Evolutionary conservation across 768 basidiomycete genomes (phyloP), one percentile per base, ranked within the genome.

Genomic region (Chlorophyllum brunneum): DNA sequence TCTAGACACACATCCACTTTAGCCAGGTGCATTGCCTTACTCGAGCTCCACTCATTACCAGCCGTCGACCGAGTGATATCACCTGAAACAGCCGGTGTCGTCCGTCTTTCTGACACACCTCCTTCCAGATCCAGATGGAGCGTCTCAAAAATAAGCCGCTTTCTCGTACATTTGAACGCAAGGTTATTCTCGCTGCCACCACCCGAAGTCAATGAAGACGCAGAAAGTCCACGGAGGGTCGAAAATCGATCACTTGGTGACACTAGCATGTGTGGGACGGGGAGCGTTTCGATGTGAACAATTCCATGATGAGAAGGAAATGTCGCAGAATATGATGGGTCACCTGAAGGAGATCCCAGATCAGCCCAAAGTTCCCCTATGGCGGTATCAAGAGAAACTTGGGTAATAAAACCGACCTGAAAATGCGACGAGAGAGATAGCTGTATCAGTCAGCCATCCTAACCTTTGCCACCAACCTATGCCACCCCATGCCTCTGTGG

Each of bases 121-220:
- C 92, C 87, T 65, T 94, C 89, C 31, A 90, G 72, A 64, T 88
- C 86, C 22, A 95, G 73, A 67, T 95, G 92, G 54, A 98, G 72
- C 22, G 93, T 98, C 71, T 98, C 95, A 59, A 98, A 81, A 18
- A 95, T 71, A 51, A 98, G 76, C 44, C 92, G 74, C 64, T 89
- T 92, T 59, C 95, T 76, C 61, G 86, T 97, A 62, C 91, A 88
- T 65, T 86, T 89, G 78, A 98, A 99, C 10, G 88, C 93, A 6
- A 99, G 77, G 61, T 98, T 98, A 69, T 98, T 98, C 66, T 98
- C 95, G 6, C 94, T 89, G n/a, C 83, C 82, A 0, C 84, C 86
- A 5, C 78, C 77, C 10, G 70, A 71, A 2, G 71, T 70, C 30
- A 65, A 69, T 15, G 75, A 70, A 20, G 81, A 76, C 1, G 80